Base-by-base conservation (phyloP, 805 yeast genomes). In the Tetrapisispora fleetii region DNA sequence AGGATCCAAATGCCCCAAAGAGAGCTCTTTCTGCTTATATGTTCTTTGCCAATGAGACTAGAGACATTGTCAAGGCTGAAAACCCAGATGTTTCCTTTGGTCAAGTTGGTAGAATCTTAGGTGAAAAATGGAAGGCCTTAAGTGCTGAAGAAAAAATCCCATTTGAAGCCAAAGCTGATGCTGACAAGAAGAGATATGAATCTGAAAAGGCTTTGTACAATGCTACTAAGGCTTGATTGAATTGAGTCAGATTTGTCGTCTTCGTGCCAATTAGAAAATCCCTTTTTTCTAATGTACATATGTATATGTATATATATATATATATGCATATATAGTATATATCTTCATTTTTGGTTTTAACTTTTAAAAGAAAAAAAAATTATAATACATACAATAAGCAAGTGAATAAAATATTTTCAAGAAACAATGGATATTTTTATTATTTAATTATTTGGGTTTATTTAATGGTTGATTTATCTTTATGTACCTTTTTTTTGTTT, bases 1-100 rank as follows among this genome's bases (percentile, higher is more conserved):
- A 73, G 70, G 95, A 87, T 71, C 96, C 99, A 75, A 90, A 91
- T 71, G 99, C 99, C 57, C 99, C 99, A 70, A 93, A 93, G 87
- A 87, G 98, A 73, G 88, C 97, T 24, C 75, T 93, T 68, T 88
- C 97, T 52, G 96, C 98, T 45, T 93, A 91, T 82, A 90, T 93
- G 98, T 91, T 87, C 80, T 93, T 90, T 67, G 98, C 99, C 61
- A 89, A 88, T 68, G 97, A 89, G 66, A 85, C 86, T 79, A 90
- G 99, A 78, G 97, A 91, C 72, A 79, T 81, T 55, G 96, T 93
- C 58, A 82, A 95, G 70, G 82, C 91, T 54, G 98, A 90, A 70
- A 88, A 91, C 78, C 97, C 98, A 62, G 96, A 95, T 67, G 85
- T 90, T 60, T 73, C 90, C 40, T 93, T 93, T 64, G 99, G 95